Base-by-base conservation (phyloP, 2,329 filamentous ascomycete species). In the Basipetospora chlamydospora region DNA sequence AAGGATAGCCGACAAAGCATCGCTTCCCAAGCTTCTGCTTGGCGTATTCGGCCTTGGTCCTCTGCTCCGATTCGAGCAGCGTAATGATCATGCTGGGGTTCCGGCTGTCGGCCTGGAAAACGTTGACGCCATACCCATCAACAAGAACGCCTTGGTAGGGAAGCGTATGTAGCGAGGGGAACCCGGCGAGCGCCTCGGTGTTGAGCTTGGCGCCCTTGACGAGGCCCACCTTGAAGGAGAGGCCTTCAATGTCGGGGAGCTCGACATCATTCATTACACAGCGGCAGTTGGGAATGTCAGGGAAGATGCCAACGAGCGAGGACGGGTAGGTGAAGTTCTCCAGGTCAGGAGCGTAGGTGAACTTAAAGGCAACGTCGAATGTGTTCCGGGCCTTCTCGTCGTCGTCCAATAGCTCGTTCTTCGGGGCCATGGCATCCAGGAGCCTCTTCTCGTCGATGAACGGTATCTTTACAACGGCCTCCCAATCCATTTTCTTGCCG, bases 401-500 rank as follows among this genome's bases (percentile, higher is more conserved):
- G 3, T 77, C 69, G 3, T 74, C 74, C n/a, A 98, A 66, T 2
- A 81, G 60, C 28, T 77, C 64, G 44, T 96, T 87, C 53, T 80
- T 86, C 6, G 86, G 77, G 12, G 70, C 78, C 82, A 98, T 95
- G 6, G 88, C 90, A 26, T 66, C 61, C 38, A 98, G 66, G 3
- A 98, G 64, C 18, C 90, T 75, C 48, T 80, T 75, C 55, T 98
- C 88, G 40, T 98, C 85, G 44, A 98, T 98, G 58, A 98, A 98
- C 0, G 90, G 90, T 50, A 98, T 98, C 58, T 96, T 98, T 44
- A 98, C 86, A 26, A 98, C 88, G 20, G 90, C 90, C 54, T 98
- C 90, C 90, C 90, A 98, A 44, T 98, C 92, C 81, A 94, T 92
- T 63, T 94, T 98, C 65, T 98, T 98, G 41, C 90, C 92, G 48